Conservation (phyloP, 495 filamentous ascomycete genomes). For the Cercophora sp. region DNA sequence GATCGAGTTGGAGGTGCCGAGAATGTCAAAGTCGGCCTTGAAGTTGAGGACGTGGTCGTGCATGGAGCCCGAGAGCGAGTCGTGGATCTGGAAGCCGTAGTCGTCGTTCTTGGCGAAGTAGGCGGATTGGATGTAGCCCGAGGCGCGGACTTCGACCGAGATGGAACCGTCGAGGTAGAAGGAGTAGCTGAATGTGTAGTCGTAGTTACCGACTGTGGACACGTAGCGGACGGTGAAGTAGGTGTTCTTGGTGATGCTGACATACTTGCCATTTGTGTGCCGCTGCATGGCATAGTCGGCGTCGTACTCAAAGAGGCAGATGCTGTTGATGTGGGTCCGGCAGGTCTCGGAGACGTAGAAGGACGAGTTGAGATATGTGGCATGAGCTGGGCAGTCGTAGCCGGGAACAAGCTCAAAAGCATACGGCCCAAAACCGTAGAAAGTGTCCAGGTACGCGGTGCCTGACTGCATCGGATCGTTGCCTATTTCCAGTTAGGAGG, state of each 20-base stretch:
- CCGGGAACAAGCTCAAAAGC: conserved; percentile 45
- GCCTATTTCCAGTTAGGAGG: conserved; percentile 13
- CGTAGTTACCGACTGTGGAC: conserved; percentile 50
- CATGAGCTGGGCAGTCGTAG: conserved; percentile 50
- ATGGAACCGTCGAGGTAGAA: conserved; percentile 54
- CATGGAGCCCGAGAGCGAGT: conserved; percentile 50
- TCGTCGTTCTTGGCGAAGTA: conserved; percentile 50
- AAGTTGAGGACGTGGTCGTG: conserved; percentile 60
- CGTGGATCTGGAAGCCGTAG: conserved; percentile 55
- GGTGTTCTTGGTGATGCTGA: conserved; percentile 42
- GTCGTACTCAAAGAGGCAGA: conserved; percentile 50
- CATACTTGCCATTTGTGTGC: conserved; percentile 34
- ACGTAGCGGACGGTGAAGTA: conserved; percentile 42
- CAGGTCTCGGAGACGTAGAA: conserved; percentile 38
- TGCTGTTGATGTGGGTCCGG: conserved; percentile 37
- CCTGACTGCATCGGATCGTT: conserved; percentile 44
- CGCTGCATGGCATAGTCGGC: conserved; percentile 43
- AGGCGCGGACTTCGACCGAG: conserved; percentile 50
- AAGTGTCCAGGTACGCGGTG: conserved; percentile 42
- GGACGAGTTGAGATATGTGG: conserved; percentile 42
- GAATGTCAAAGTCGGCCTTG: conserved; percentile 55
- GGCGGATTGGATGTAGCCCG: conserved; percentile 52
- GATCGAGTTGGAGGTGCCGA: conserved; percentile 47
- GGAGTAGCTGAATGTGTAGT: conserved; percentile 31
- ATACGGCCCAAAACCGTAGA: conserved; percentile 46